Percentiles rank a stretch among this genome's conserved stretches.
Evolutionary conservation across 352 stramenopile genomes (phyloP).

Genomic region (Globisporangium recalcitrans): DNA sequence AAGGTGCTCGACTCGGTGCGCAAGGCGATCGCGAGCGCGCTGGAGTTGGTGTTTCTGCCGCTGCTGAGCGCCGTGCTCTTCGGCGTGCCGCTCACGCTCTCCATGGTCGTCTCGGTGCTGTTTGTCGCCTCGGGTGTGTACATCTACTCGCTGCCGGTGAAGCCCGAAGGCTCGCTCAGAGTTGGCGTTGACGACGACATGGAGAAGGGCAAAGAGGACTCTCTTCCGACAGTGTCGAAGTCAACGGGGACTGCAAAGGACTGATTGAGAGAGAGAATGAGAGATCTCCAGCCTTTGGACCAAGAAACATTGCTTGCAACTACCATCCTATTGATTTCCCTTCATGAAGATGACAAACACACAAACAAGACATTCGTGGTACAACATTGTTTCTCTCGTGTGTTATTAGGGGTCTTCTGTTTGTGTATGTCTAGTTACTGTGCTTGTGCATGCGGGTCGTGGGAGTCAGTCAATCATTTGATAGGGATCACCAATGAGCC

Average conservation of each 20-base stretch:
- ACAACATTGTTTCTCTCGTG: constrained; percentile 3
- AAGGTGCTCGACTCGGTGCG: constrained; percentile 76
- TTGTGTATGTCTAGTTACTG: not conserved
- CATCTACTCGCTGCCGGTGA: constrained; percentile 69
- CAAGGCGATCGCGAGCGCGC: constrained; percentile 71
- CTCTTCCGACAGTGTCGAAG: not conserved
- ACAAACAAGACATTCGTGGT: not conserved
- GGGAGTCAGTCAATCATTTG: not conserved
- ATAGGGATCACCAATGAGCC: not conserved
- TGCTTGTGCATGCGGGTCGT: not conserved
- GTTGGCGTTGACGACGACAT: constrained; percentile 6
- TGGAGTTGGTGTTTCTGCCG: constrained; percentile 71
- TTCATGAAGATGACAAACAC: not conserved
- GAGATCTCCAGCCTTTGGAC: not conserved
- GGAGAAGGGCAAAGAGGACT: constrained; percentile 4
- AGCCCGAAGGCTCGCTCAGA: constrained; percentile 13
- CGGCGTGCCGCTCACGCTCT: constrained; percentile 47
- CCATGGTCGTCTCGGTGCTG: constrained; percentile 48
- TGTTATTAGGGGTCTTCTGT: constrained; percentile 1
- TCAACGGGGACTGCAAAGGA: not conserved
- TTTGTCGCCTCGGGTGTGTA: constrained; percentile 72
- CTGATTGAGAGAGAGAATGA: not conserved
- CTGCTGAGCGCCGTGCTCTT: constrained; percentile 63
- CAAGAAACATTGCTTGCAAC: not conserved
- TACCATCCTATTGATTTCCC: not conserved